A percentile compares a stretch with the other conserved stretches of the same genome.
phyloP scores from a whole-genome alignment of 2,329 filamentous ascomycete genomes.

The Helotiales sp. region DNA sequence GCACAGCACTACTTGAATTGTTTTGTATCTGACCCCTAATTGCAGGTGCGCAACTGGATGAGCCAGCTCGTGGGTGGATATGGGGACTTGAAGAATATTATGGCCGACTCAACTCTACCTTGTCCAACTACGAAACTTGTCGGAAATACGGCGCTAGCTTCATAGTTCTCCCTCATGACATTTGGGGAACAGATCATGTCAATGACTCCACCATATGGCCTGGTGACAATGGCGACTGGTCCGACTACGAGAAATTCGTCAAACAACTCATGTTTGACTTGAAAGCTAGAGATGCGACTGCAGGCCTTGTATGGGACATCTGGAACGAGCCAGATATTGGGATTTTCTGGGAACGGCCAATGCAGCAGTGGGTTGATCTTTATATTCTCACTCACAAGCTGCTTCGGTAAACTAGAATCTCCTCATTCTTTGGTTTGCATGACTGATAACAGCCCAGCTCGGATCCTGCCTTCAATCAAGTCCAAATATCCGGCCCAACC shows the following conservation, averaged over 20 bases:
- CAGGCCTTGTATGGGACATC: constrained; percentile 45
- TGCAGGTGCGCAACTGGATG: neutral
- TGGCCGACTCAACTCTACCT: constrained; percentile 41
- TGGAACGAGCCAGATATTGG: constrained; percentile 53
- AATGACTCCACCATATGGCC: constrained; percentile 41
- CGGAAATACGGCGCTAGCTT: constrained; percentile 43
- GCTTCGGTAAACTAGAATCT: neutral
- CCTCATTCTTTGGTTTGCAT: constrained; percentile 11
- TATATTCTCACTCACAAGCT: constrained; percentile 30
- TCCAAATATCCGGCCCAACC: constrained; percentile 40
- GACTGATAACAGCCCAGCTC: neutral
- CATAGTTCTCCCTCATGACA: constrained; percentile 43
- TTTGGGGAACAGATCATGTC: constrained; percentile 46
- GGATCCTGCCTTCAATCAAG: neutral
- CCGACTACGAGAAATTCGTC: constrained; percentile 42
- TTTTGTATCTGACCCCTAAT: neutral
- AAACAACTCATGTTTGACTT: constrained; percentile 38
- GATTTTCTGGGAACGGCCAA: constrained; percentile 37
- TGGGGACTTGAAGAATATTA: constrained; percentile 35
- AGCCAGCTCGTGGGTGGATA: constrained; percentile 39
- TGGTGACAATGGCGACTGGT: constrained; percentile 50
- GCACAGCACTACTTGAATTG: constrained; percentile 34
- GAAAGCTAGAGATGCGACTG: constrained; percentile 37
- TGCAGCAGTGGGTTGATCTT: constrained; percentile 42
- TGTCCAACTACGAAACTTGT: constrained; percentile 44